Evolutionary conservation across 495 filamentous ascomycete species (phyloP).

Genomic region (Letharia lupina): DNA sequence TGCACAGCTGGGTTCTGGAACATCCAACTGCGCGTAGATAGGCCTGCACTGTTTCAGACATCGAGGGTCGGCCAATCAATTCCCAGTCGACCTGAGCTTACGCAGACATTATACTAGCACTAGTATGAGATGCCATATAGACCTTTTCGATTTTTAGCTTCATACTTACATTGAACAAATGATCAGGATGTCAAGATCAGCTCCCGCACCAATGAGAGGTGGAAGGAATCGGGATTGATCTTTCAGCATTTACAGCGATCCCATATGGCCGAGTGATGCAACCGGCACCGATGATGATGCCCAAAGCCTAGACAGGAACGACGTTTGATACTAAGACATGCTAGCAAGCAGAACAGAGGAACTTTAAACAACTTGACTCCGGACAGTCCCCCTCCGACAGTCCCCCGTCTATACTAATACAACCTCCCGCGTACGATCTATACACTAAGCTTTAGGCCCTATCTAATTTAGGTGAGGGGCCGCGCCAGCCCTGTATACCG

Average conservation of each 20-base stretch:
- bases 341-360: neutral
- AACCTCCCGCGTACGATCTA: too few relatives aligned
- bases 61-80: neutral
- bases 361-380: too few relatives aligned
- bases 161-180: neutral
- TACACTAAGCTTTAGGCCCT: too few relatives aligned
- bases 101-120: neutral
- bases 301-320: neutral
- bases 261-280: neutral
- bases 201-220: neutral
- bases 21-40: neutral
- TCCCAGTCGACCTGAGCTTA: neutral
- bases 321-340: neutral
- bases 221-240: neutral
- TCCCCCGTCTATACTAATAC: too few relatives aligned
- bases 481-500: too few relatives aligned
- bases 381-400: too few relatives aligned
- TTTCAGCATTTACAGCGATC: neutral
- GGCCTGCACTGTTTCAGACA: conserved; percentile 1
- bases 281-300: neutral
- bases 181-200: neutral
- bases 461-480: too few relatives aligned
- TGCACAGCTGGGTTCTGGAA: neutral
- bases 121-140: neutral
- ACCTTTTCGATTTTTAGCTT: neutral